Evolutionary conservation across 306 rosid genomes (phyloP), one percentile per base, ranked within the genome.

Genomic region (Medicago ruthenica): DNA sequence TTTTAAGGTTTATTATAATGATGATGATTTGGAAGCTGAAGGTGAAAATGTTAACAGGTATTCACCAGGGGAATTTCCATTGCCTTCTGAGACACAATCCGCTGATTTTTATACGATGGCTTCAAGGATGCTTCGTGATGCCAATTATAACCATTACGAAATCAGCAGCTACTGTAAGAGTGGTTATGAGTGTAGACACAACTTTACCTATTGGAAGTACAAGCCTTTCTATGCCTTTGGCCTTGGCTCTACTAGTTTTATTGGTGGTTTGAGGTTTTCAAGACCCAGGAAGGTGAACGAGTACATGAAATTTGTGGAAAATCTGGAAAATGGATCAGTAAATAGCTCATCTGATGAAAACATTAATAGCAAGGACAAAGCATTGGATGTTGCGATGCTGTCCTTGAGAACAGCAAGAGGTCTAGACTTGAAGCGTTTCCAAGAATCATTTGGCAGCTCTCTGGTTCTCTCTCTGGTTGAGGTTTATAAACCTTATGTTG

Each of bases 91-190:
- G 82, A 81, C 73, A 39, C 83, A 88, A 54, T 90, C 99, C 4
- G 90, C 96, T 53, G 96, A 87, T 11, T 92, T 89, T 78, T 95
- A 92, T 55, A 86, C 73, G 89, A 87, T 81, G 96, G 97, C 97
- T 47, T 95, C 99, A 18, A 81, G 73, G 48, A 82, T 50, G 80
- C 97, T 96, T 31, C 27, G 60, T 9, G 85, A 85, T 76, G 97
- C 91, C 2, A 82, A 82, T 21, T 92, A 85, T 70, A 76, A 75
- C 74, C 99, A 92, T 80, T 96, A 96, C 36, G 99, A 92, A 75
- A 96, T 96, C 76, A 96, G 98, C 83, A 96, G 99, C 79, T 96
- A 96, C 83, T 77, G 92, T 62, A 96, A 87, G 85, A 80, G 66
- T 37, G 97, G 96, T 14, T 96, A 85, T 64, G 90, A 90, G 61